A percentile compares a stretch with the other conserved stretches of the same genome.
Evolutionary conservation across 2,329 filamentous ascomycete genomes (phyloP).

Genomic region (Aspergillus sp.): DNA sequence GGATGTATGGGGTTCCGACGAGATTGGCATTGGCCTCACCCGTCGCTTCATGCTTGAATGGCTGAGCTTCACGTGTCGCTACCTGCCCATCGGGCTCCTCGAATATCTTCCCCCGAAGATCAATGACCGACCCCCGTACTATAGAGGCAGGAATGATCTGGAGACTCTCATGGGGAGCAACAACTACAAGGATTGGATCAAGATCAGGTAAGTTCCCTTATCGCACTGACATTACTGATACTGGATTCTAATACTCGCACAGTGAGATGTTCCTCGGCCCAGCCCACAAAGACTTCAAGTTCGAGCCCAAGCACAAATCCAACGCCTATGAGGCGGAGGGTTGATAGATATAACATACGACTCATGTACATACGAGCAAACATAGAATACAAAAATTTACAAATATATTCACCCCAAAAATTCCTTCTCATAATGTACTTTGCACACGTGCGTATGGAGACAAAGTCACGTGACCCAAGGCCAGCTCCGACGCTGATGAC

Average conservation of each 20-base stretch:
- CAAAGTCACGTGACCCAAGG: conserved; percentile 14
- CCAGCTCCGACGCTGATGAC: conserved; percentile 28
- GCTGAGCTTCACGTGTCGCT: conserved; percentile 89
- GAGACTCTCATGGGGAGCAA: conserved; percentile 89
- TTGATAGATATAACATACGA: conserved; percentile 8
- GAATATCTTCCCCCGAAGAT: conserved; percentile 85
- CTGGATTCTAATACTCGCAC: conserved; percentile 7
- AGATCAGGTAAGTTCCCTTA: conserved; percentile 73
- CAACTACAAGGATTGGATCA: conserved; percentile 98
- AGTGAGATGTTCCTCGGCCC: conserved; percentile 98
- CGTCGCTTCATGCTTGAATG: conserved; percentile 92
- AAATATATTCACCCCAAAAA: neutral
- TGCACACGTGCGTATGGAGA: neutral
- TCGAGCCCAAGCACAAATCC: conserved; percentile 96
- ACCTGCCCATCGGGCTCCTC: conserved; percentile 84
- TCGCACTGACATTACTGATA: conserved; percentile 13
- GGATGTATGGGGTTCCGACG: conserved; percentile 93
- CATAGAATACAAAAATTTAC: neutral
- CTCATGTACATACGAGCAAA: neutral
- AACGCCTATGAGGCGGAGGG: conserved; percentile 76
- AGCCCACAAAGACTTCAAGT: conserved; percentile 85
- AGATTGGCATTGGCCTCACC: conserved; percentile 87
- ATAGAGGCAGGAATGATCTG: conserved; percentile 79
- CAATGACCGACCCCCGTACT: conserved; percentile 85
- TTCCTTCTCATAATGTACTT: neutral